A percentile compares a stretch with the other conserved stretches of the same genome.
phyloP scores from a whole-genome alignment of 2,329 filamentous ascomycete genomes.

The Sclerotinia glacialis region DNA sequence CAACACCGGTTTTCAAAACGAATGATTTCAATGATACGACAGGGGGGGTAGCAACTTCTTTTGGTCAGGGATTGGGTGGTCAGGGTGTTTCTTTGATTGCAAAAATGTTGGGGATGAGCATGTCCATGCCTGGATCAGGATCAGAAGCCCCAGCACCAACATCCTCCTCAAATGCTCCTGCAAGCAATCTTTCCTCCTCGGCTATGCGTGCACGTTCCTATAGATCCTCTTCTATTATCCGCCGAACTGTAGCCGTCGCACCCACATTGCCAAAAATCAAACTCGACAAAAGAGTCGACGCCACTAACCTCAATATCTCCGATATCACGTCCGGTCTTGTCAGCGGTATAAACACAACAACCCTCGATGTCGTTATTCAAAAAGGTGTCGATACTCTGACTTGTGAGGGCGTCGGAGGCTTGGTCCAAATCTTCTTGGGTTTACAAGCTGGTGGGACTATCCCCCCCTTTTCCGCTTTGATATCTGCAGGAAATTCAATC shows the following conservation, averaged over 20 bases:
- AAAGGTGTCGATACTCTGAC: conserved; percentile 11
- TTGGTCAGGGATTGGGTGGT: conserved; percentile 17
- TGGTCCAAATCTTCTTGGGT: background rate
- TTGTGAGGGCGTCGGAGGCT: background rate
- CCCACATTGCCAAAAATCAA: background rate
- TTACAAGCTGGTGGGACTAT: background rate
- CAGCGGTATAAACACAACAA: conserved; percentile 13
- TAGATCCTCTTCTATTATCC: background rate
- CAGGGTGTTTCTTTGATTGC: conserved; percentile 10
- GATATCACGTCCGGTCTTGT: background rate
- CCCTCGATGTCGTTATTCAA: background rate
- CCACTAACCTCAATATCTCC: background rate
- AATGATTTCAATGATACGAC: conserved; percentile 16
- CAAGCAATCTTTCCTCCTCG: background rate
- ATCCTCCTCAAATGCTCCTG: background rate
- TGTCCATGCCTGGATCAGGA: background rate
- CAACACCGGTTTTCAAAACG: conserved; percentile 2
- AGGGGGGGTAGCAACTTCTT: conserved; percentile 10
- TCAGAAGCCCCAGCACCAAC: background rate
- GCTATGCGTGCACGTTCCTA: background rate
- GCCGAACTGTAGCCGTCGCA: background rate
- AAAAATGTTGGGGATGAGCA: conserved; percentile 6
- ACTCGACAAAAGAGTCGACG: background rate
- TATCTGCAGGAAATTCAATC: background rate
- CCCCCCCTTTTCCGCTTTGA: background rate